Conservation (phyloP, 2,329 filamentous ascomycete genomes). For the Aspergillus quadrilineatus region DNA sequence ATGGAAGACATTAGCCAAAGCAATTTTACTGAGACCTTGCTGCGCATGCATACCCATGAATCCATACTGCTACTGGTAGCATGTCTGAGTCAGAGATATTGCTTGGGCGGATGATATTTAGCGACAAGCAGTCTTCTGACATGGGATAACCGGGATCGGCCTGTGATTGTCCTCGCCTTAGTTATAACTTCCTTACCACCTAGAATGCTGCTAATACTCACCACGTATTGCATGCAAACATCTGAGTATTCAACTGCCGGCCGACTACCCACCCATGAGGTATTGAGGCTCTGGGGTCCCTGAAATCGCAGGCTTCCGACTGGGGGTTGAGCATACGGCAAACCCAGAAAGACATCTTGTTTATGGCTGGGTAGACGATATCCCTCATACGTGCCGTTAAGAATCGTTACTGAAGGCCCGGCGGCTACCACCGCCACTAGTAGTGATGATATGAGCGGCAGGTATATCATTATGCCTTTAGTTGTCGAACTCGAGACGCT, state of each 20-base stretch:
- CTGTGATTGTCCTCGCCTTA: not conserved
- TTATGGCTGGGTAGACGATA: not conserved
- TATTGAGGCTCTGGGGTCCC: not conserved
- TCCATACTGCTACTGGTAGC: constrained; percentile 13
- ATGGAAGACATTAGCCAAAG: too few species aligned
- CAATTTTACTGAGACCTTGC: too few species aligned
- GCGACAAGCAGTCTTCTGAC: constrained; percentile 24
- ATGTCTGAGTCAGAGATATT: constrained; percentile 4
- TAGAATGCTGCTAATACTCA: not conserved
- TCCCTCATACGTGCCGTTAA: too few species aligned
- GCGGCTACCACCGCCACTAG: too few species aligned
- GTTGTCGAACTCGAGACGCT: too few species aligned
- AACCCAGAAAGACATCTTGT: constrained; percentile 22
- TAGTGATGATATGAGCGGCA: too few species aligned
- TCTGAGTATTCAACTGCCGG: not conserved
- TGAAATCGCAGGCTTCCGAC: constrained; percentile 5
- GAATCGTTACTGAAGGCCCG: too few species aligned
- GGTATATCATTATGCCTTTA: too few species aligned
- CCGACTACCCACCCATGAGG: not conserved
- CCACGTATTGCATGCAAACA: not conserved
- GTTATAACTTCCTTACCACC: not conserved
- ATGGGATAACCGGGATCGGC: too few species aligned
- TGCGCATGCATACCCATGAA: not conserved
- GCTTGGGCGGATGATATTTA: constrained; percentile 22
- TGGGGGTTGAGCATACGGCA: constrained; percentile 20